phyloP scores from a whole-genome alignment of 139 green algal genomes.

The Tetradesmus lagerheimii region DNA sequence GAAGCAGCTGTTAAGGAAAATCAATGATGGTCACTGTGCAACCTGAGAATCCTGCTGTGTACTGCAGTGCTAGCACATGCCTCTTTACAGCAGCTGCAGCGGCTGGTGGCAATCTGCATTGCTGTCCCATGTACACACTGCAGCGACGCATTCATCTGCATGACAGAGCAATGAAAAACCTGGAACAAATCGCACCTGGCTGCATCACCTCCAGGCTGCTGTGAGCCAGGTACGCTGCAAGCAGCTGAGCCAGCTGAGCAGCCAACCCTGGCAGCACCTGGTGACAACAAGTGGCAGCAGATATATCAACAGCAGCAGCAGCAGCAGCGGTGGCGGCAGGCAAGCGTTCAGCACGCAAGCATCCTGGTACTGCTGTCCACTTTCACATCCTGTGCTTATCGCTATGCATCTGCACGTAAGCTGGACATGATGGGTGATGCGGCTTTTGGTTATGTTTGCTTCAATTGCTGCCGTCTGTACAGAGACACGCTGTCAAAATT shows the following conservation, averaged over 20 bases:
- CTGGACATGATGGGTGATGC: too few relatives aligned
- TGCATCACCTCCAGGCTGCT: constrained; percentile 1
- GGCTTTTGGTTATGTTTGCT: too few relatives aligned
- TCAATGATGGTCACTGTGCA: neutral
- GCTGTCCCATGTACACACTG: too few relatives aligned
- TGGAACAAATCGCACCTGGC: neutral
- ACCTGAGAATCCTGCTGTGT: neutral
- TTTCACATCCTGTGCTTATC: too few relatives aligned
- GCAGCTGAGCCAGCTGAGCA: constrained; percentile 39
- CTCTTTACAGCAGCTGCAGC: too few relatives aligned
- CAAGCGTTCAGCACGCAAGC: neutral
- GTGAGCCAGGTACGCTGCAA: constrained; percentile 34
- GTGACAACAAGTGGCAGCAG: constrained; percentile 23
- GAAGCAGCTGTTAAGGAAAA: neutral
- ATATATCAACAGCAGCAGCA: constrained; percentile 15
- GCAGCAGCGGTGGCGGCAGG: neutral
- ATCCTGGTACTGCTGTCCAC: too few relatives aligned
- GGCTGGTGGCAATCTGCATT: too few relatives aligned
- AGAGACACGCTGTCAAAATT: too few relatives aligned
- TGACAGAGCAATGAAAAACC: too few relatives aligned
- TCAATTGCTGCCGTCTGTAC: too few relatives aligned
- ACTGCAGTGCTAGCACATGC: neutral
- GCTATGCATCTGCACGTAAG: too few relatives aligned
- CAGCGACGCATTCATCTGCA: too few relatives aligned
- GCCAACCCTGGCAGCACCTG: constrained; percentile 26